Evolutionary conservation across 139 green algal genomes (phyloP), one percentile per base, ranked within the genome.

Genomic region (Micractinium sp.): DNA sequence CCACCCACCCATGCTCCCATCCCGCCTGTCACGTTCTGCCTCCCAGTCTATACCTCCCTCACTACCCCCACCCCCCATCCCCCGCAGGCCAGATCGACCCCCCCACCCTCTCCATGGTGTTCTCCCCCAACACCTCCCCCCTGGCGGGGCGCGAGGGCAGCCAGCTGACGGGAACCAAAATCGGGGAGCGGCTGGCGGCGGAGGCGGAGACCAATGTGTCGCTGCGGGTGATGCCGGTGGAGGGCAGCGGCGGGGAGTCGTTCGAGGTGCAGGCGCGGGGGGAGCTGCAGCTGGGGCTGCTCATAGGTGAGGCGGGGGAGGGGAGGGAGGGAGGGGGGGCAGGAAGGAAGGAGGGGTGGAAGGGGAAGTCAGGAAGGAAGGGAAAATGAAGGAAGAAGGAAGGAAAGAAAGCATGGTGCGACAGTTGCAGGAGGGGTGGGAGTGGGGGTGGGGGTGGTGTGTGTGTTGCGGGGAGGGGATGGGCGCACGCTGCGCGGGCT

Each of bases 271-370:
- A 96, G 86, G 96, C 96, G 9, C 94, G 97, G 23, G 97, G 97
- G 1, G 97, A 99, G 95, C 94, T 99, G 89, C 97, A 99, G 93
- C 95, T 99, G 88, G 96, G 95, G 3, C 93, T 97, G 78, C 91
- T 99, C 78, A 97, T 99, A 85, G 91, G 91, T 92, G 84, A 0
- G 87, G n/a, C n/a, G n/a, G n/a, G n/a, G n/a, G n/a, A n/a, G n/a
- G n/a, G n/a, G 20, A 25, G 63, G n/a, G 36, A 27, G 47, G 80
- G 80, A 27, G 12, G 47, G 29, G 7, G 61, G 61, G 61, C 98
- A 81, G 88, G 90, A 35, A 22, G 20, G 33, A 15, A 76, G 29
- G 18, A 76, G 13, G 67, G 29, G 47, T 5, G 47, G 9, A 56
- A 9, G 47, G 47, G 7, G 47, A 56, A 56, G 9, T 9, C 5